phyloP scores from a whole-genome alignment of 1,284 basidiomycete species.

The Sporisorium graminicola region DNA sequence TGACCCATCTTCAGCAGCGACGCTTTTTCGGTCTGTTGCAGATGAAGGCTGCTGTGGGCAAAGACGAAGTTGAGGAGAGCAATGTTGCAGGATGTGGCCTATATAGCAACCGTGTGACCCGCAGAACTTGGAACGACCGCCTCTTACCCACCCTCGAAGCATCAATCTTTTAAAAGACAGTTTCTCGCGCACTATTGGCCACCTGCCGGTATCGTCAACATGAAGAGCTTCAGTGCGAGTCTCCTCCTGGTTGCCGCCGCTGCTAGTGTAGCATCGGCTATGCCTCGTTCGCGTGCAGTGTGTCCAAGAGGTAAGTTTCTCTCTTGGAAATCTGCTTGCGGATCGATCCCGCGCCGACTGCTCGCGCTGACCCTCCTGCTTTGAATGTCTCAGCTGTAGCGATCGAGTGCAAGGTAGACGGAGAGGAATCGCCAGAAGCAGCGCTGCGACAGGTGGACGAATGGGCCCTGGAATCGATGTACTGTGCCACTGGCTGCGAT shows the following conservation, averaged over 20 bases:
- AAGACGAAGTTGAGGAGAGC: constrained; percentile 1
- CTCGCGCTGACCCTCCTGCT: neutral
- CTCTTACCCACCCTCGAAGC: neutral
- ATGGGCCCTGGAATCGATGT: constrained; percentile 24
- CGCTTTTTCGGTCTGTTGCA: neutral
- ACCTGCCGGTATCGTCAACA: neutral
- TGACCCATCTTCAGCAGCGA: constrained; percentile 9
- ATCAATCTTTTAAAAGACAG: neutral
- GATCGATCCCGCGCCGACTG: neutral
- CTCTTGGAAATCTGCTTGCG: neutral
- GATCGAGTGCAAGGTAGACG: constrained; percentile 25
- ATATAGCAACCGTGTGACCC: neutral
- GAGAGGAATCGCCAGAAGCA: constrained; percentile 34
- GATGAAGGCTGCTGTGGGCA: constrained; percentile 9
- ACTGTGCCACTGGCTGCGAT: constrained; percentile 36
- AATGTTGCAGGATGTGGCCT: neutral
- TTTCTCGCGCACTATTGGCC: neutral
- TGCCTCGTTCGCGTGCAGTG: neutral
- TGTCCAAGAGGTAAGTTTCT: constrained; percentile 1
- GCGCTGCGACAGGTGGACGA: constrained; percentile 35
- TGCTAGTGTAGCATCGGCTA: neutral
- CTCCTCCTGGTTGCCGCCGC: neutral
- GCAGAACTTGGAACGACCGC: neutral
- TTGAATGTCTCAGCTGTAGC: neutral
- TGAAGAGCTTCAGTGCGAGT: neutral